These are phyloP conservation scores for Wickerhamiella slavikovae DNA, from an alignment of 805 yeast species.

Conservation along the genomic window DNA sequence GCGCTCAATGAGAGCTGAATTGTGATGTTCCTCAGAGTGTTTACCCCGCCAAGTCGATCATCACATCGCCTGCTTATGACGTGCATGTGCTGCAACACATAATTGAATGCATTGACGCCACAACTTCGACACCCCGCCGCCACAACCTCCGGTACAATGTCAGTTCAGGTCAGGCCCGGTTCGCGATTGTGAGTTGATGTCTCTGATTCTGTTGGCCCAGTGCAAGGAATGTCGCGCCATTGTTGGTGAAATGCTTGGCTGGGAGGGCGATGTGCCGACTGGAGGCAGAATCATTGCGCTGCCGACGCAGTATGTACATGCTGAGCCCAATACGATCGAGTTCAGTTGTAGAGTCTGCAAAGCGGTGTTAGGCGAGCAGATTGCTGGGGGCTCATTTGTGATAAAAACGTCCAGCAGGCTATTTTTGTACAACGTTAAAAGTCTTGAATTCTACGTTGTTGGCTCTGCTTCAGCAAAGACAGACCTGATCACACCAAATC, in stretches of 20 bases:
- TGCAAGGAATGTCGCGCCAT: constrained; percentile 1
- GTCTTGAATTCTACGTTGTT: not conserved
- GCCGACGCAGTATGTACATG: not conserved
- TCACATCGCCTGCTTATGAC: too few relatives aligned
- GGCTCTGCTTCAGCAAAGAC: too few relatives aligned
- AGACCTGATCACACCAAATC: too few relatives aligned
- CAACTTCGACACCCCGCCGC: too few relatives aligned
- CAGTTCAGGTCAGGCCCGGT: too few relatives aligned
- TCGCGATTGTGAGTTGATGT: too few relatives aligned
- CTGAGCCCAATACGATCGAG: not conserved
- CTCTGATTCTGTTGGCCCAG: not conserved
- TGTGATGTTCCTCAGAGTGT: too few relatives aligned
- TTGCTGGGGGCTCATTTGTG: not conserved
- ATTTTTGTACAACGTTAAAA: not conserved
- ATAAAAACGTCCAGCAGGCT: not conserved
- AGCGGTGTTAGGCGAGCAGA: not conserved
- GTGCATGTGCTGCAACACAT: too few relatives aligned
- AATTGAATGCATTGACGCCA: too few relatives aligned
- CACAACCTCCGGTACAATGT: too few relatives aligned
- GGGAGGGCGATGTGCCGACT: not conserved
- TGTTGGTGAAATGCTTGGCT: not conserved
- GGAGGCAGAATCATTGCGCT: not conserved
- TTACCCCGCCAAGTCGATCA: too few relatives aligned
- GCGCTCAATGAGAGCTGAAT: too few relatives aligned
- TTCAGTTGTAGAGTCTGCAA: not conserved